Evolutionary conservation across 306 rosid genomes (phyloP), one percentile per base, ranked within the genome.

Genomic region (Sicyos edulis): DNA sequence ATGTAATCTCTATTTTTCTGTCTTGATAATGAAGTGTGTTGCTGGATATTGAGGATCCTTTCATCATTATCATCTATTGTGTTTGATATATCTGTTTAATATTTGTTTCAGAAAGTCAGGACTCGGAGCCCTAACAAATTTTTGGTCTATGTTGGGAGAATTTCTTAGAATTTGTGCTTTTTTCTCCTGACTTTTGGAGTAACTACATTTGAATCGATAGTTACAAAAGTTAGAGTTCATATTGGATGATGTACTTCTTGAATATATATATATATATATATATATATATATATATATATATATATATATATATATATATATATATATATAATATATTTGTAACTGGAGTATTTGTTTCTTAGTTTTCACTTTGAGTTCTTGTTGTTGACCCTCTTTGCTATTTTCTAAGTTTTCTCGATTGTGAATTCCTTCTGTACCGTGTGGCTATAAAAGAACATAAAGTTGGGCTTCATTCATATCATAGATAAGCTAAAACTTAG

Each of bases 101-200:
- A 37, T 37, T 37, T 37, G 44, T 37, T 37, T 1, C 44, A 37
- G 44, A 37, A 37, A 37, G 44, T 37, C 3, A 37, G 44, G 44
- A 37, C 44, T 37, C 44, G 44, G 44, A 5, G 44, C 3, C 44
- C 44, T 37, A 37, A 37, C 44, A 5, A 37, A 37, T 37, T 37
- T n/a, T 45, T 45, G 55, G 72, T 66, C 10, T 20, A 40, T 45
- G 34, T 45, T 20, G 40, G 17, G 7, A 12, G 14, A 11, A 7
- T 66, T 66, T 65, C 51, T 54, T 6, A 19, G 72, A 21, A 66
- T 45, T 66, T 44, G 55, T 66, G 40, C 3, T 20, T 40, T 64
- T 9, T 64, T 64, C 29, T 40, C 52, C 70, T 40, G 51, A 26
- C 70, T 40, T 37, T 64, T 19, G 29, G 32, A 64, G 70, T 64